Conservation (phyloP, 345 rosid genomes). For the Dipteronia sinensis region DNA sequence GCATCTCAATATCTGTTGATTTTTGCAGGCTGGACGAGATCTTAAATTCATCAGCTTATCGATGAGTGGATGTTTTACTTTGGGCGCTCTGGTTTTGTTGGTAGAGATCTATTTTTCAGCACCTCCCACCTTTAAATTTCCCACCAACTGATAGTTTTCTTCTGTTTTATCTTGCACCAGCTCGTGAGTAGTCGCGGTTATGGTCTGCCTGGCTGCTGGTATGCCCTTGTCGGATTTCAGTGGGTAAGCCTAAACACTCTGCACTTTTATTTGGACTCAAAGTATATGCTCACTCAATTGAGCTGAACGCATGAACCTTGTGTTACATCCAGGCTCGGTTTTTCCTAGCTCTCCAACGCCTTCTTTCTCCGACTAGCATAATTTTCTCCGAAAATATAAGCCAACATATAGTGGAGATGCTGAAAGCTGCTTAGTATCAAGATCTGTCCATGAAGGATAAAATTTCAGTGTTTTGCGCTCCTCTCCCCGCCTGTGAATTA, state of each 20-base stretch:
- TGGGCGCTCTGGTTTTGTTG: constrained; percentile 49
- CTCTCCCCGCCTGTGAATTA: not conserved
- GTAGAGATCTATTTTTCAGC: constrained; percentile 26
- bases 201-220: constrained; percentile 79
- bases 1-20: not conserved
- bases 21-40: constrained; percentile 62
- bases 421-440: constrained; percentile 41
- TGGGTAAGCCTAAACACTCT: constrained; percentile 54
- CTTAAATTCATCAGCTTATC: constrained; percentile 53
- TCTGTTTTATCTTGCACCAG: constrained; percentile 32
- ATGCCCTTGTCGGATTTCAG: constrained; percentile 63
- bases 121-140: not conserved
- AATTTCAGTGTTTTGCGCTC: not conserved
- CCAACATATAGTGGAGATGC: constrained; percentile 36
- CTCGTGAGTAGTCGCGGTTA: constrained; percentile 55
- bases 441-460: not conserved
- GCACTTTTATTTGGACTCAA: not conserved
- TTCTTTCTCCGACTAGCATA: constrained; percentile 54
- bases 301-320: not conserved
- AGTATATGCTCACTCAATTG: not conserved
- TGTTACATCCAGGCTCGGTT: constrained; percentile 59
- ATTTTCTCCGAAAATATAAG: constrained; percentile 54
- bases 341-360: constrained; percentile 54
- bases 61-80: constrained; percentile 53
- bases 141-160: constrained; percentile 1